Evolutionary conservation across 2,329 filamentous ascomycete species (phyloP), one percentile per base, ranked within the genome.

Genomic region (Xenoacremonium recifei): DNA sequence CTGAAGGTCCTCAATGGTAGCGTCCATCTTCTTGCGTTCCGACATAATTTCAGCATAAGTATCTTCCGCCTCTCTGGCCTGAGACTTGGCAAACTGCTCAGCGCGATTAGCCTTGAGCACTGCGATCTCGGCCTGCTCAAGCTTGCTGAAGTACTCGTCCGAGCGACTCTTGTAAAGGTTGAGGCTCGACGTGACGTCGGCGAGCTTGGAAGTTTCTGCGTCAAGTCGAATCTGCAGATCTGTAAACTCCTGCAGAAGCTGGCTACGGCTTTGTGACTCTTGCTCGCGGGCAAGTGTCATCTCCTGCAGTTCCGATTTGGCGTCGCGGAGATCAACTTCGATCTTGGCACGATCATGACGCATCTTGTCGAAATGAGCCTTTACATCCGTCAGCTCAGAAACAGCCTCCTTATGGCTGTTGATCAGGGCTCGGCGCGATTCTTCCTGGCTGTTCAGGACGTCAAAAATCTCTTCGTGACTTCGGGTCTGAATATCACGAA

Each of bases 81-180:
- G 92, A 1, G 87, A 77, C 66, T 89, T 95, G 42, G 92, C 92
- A 63, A 97, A 96, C 56, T 96, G 89, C 66, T 97, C 92, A 0
- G 93, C 92, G 18, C 92, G 82, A 46, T 80, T 85, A 13, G 92
- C 92, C 65, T 96, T 96, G 50, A 99, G 79, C 15, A 97, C 91
- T 1, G 91, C 84, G 52, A 97, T 95, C 65, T 99, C 92, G 13
- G 93, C 93, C 62, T 97, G 92, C 65, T 99, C 92, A 16, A 99
- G 80, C 68, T 96, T 96, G 72, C 83, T 87, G 68, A 96, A 99
- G 67, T 99, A 97, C 62, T 97, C 92, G 60, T 97, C 90, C 4
- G 92, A 87, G 32, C 92, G 84, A 49, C 81, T 83, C 76, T 95
- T 96, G 75, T 97, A 99, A 48, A 96, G 71, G 47, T 82, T 84